phyloP scores from a whole-genome alignment of 2,329 filamentous ascomycete genomes.

The Ophiostoma sp. region DNA sequence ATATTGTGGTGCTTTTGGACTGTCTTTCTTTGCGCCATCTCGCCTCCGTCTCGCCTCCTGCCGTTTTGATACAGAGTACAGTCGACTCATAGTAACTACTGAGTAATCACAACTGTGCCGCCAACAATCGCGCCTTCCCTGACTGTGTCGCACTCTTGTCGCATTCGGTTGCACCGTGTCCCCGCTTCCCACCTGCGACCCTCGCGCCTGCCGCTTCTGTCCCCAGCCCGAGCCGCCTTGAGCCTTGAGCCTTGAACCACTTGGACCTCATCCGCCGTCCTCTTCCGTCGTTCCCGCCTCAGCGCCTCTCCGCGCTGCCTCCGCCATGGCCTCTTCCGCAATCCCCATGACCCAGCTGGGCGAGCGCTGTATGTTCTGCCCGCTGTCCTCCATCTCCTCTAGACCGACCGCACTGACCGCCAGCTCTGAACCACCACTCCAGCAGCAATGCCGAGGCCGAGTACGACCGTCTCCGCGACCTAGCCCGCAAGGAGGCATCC shows the following conservation, averaged over 20 bases:
- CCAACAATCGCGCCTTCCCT: neutral
- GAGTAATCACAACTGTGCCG: neutral
- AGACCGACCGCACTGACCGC: constrained; percentile 5
- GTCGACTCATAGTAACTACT: too few species aligned
- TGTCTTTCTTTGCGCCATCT: neutral
- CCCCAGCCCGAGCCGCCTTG: neutral
- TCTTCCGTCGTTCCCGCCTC: neutral
- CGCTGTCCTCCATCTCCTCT: neutral
- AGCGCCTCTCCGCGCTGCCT: constrained; percentile 8
- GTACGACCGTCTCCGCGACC: constrained; percentile 83
- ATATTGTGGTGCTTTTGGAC: too few species aligned
- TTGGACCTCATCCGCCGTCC: neutral
- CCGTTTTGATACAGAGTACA: neutral
- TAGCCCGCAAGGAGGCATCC: constrained; percentile 72
- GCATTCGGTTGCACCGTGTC: neutral
- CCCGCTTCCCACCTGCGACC: neutral
- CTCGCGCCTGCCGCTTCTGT: neutral
- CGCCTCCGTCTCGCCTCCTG: neutral
- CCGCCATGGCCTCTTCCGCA: constrained; percentile 25
- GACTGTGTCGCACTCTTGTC: neutral
- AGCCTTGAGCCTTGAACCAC: neutral
- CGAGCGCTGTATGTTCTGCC: constrained; percentile 40
- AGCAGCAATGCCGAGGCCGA: constrained; percentile 69
- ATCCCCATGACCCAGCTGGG: constrained; percentile 43
- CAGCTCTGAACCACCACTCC: constrained; percentile 71